Evolutionary conservation across 257 asterid genomes (phyloP).

Genomic region (Primulina tabacum): DNA sequence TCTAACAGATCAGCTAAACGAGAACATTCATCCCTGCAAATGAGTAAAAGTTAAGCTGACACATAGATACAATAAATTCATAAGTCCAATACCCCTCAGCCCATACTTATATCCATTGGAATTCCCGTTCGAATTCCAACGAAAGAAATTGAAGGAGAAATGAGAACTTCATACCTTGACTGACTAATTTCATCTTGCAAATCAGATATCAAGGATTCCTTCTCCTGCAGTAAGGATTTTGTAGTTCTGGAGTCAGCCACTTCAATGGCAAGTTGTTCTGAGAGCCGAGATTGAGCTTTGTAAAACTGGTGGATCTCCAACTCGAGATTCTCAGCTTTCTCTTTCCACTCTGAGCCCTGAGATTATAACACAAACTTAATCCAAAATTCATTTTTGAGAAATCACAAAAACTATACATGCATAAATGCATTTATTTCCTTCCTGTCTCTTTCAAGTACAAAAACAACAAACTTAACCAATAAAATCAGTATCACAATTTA

Average conservation of each 20-base stretch:
- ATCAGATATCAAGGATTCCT: constrained; percentile 56
- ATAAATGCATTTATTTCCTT: constrained; percentile 1
- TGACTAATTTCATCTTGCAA: constrained; percentile 68
- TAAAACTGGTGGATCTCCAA: constrained; percentile 92
- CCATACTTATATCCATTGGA: no score
- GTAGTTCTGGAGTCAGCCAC: constrained; percentile 85
- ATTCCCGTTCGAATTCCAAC: no score
- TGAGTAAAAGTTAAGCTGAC: constrained; percentile 7
- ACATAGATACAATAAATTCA: background rate
- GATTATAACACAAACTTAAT: no score
- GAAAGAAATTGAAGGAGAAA: background rate
- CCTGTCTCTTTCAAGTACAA: constrained; percentile 3
- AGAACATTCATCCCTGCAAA: constrained; percentile 80
- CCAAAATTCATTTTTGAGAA: background rate
- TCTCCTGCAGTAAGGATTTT: constrained; percentile 72
- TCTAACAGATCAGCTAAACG: constrained; percentile 54
- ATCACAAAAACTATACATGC: background rate
- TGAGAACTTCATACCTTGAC: constrained; percentile 51
- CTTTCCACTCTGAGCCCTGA: constrained; percentile 98
- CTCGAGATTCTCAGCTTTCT: constrained; percentile 87
- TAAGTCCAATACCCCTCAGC: no score
- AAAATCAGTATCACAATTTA: constrained; percentile 9
- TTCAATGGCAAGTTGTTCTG: constrained; percentile 96
- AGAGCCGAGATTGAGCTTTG: constrained; percentile 91
- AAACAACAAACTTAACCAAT: constrained; percentile 19